Conservation (phyloP, 768 basidiomycete genomes). For the Boletus rubescentipes region DNA sequence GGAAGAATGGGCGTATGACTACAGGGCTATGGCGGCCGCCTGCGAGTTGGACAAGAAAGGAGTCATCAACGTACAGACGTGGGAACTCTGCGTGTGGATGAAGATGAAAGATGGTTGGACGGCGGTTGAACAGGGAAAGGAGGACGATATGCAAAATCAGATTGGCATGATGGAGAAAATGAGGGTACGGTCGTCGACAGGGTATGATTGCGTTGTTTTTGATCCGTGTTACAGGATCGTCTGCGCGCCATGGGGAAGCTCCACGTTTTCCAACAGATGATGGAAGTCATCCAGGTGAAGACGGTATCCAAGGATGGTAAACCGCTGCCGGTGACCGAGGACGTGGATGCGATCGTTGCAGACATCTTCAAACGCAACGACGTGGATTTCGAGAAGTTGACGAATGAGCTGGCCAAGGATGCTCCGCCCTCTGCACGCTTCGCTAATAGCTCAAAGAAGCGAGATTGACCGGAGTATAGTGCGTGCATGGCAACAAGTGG, state of each 20-base stretch:
- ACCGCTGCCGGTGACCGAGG: conserved; percentile 27
- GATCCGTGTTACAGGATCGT: conserved; percentile 19
- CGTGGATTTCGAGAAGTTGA: conserved; percentile 32
- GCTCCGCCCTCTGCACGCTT: conserved; percentile 23
- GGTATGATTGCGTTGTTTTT: not conserved
- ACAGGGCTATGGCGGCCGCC: conserved; percentile 29
- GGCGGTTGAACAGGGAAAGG: conserved; percentile 30
- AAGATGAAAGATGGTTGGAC: conserved; percentile 29
- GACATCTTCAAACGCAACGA: conserved; percentile 33
- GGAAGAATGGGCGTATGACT: conserved; percentile 35
- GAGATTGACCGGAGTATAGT: conserved; percentile 21
- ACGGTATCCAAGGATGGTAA: conserved; percentile 26
- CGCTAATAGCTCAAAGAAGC: conserved; percentile 27
- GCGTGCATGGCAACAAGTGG: not conserved
- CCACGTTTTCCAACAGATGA: conserved; percentile 32
- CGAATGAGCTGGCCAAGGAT: conserved; percentile 21
- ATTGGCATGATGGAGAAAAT: conserved; percentile 31
- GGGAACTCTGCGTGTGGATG: conserved; percentile 36
- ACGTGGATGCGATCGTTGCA: conserved; percentile 31
- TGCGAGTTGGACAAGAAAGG: conserved; percentile 22
- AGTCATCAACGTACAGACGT: conserved; percentile 19
- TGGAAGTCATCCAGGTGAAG: conserved; percentile 34
- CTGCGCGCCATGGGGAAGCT: conserved; percentile 30
- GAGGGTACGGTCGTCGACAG: conserved; percentile 17
- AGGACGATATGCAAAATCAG: conserved; percentile 17